Base-by-base conservation (phyloP, 768 basidiomycete genomes). In the Mrakia gelida region DNA sequence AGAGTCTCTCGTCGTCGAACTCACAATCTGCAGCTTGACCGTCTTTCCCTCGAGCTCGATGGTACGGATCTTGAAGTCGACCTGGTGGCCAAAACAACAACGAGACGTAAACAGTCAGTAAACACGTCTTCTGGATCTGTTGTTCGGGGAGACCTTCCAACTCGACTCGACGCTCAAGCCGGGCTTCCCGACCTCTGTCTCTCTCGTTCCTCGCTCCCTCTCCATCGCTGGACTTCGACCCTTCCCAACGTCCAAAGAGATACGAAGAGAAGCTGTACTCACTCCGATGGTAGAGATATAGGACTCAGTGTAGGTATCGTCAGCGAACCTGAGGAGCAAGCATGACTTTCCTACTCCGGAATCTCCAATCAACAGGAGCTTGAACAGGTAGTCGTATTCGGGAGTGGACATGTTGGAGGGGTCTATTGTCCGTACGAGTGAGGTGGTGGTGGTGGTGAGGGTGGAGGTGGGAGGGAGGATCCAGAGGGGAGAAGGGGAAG, bases 361-460 rank as follows among this genome's bases (percentile, higher is more conserved):
- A 87, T 95, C 92, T 77, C 93, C 93, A 81, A 94, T 95, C 86
- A 95, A 92, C 84, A 95, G 91, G 79, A 95, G 92, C 87, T 94
- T 95, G 89, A 95, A 94, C 84, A 95, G 92, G 83, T 92, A 94
- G 87, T 95, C 93, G 89, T 94, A 95, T 85, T 94, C 93, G 87
- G 91, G 91, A 84, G 92, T 92, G 84, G 94, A 92, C 92, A 94
- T 93, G 10, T 77, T 67, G 38, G 38, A 23, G 15, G 73, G n/a
- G 41, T 41, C 26, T 8, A 21, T 3, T 43, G 18, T 38, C 26
- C 3, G 21, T 23, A n/a, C n/a, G n/a, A n/a, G n/a, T n/a, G n/a
- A 6, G 13, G 65, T 61, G 30, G 32, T 59, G 34, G 54, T 41
- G 18, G 15, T 45, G 59, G 26, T n/a, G n/a, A 43, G 9, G 38